Evolutionary conservation across 2,329 filamentous ascomycete genomes (phyloP).

Genomic region (Trichophyton simii): DNA sequence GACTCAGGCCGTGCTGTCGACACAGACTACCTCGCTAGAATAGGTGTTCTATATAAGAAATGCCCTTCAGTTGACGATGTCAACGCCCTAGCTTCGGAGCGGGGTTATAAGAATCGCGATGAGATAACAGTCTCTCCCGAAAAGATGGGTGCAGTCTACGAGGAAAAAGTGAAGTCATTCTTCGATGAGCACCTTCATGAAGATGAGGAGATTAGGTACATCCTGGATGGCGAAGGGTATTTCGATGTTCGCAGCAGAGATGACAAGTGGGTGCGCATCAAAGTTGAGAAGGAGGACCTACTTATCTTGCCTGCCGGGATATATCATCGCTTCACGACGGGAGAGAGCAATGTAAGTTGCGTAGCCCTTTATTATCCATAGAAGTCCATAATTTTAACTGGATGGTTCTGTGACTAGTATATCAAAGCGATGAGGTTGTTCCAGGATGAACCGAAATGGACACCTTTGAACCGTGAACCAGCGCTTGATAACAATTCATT

Average conservation of each 20-base stretch:
- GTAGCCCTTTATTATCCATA: neutral
- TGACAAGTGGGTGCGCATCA: slow-evolving; percentile 82
- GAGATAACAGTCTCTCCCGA: slow-evolving; percentile 78
- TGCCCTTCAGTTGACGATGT: slow-evolving; percentile 55
- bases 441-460: slow-evolving; percentile 98
- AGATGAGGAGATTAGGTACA: slow-evolving; percentile 96
- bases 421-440: slow-evolving; percentile 93
- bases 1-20: slow-evolving; percentile 64
- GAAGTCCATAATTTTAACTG: neutral
- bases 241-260: slow-evolving; percentile 79
- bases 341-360: slow-evolving; percentile 67
- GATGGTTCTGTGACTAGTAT: slow-evolving; percentile 45
- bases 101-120: slow-evolving; percentile 88
- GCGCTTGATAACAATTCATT: slow-evolving; percentile 69
- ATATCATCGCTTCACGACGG: slow-evolving; percentile 94
- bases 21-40: slow-evolving; percentile 50
- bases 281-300: slow-evolving; percentile 73
- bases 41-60: slow-evolving; percentile 71
- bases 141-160: slow-evolving; percentile 75
- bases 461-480: slow-evolving; percentile 64
- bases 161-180: slow-evolving; percentile 86
- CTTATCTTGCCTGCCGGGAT: slow-evolving; percentile 91
- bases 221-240: slow-evolving; percentile 74
- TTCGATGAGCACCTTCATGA: slow-evolving; percentile 95
- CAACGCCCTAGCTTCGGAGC: slow-evolving; percentile 58